Evolutionary conservation across 108 stramenopile genomes (phyloP).

Genomic region (Pseudonitzschia delicatissima): DNA sequence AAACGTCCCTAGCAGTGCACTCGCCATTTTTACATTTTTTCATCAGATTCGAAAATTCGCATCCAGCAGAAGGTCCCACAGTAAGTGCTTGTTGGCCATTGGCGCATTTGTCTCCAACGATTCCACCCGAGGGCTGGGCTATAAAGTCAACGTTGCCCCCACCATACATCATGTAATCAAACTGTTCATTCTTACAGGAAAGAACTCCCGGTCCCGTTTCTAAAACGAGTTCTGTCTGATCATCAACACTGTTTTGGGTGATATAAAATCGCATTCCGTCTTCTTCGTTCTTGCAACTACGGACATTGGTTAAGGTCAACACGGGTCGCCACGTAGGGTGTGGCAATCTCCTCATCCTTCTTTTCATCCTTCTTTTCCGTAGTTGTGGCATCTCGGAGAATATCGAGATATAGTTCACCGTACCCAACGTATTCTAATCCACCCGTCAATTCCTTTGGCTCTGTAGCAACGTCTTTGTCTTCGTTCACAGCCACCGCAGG

Average conservation of each 20-base stretch:
- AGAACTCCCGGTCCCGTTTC: neutral
- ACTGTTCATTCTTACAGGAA: neutral
- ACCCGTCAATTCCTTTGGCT: neutral
- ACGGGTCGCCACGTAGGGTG: neutral
- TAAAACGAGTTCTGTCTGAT: neutral
- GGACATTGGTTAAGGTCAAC: neutral
- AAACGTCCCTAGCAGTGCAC: neutral
- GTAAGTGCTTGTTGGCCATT: neutral
- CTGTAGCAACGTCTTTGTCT: neutral
- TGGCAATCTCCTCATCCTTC: neutral
- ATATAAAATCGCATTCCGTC: neutral
- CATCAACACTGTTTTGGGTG: neutral
- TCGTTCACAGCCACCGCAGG: conserved; percentile 2
- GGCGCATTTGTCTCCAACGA: neutral
- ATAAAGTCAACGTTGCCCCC: neutral
- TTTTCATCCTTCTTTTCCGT: neutral
- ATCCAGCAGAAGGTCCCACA: neutral
- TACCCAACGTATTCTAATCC: conserved; percentile 42
- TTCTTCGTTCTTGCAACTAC: neutral
- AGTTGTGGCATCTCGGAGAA: conserved; percentile 12
- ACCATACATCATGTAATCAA: neutral
- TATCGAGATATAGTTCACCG: conserved; percentile 40
- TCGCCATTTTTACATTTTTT: neutral
- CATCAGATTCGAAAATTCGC: neutral
- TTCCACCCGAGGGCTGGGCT: neutral